Evolutionary conservation across 192 early-diverging fungal species (phyloP), one percentile per base, ranked within the genome.

Genomic region (Pecoramyces ruminantium): DNA sequence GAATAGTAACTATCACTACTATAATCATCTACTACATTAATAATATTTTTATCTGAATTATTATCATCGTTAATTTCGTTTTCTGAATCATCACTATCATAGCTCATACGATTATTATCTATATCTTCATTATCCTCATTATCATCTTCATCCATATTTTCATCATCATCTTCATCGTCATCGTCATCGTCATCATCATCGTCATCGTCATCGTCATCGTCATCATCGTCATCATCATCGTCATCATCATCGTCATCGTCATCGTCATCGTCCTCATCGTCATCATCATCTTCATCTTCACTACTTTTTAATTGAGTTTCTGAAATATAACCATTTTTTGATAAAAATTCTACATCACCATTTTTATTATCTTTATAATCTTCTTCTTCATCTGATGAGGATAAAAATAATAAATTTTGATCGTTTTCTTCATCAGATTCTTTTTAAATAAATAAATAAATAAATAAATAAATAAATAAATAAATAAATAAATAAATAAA

Each of bases 171-270:
- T 30, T 86, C 82, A 67, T 82, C 83, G 16, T 83, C 86, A 58
- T 84, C 79, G 2, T 84, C 81, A 12, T 84, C 30, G 29, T 81
- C 84, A 34, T 81, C 79, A n/a, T 34, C 30, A 6, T 34, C 30
- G 11, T 34, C 30, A 3, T 34, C 30, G 3, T 34, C 30, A 34
- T 34, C 11, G 4, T 34, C 30, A 34, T 34, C 83, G 30, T 90
- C 90, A 18, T 85, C 86, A 34, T 91, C 89, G 16, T 86, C 89
- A 58, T 88, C 87, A 29, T 86, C 82, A 29, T 89, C 88, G 4
- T 86, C 83, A 38, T 85, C 85, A 39, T 85, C 81, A 29, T 82
- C 84, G 40, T 81, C 86, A 80, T 81, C 84, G 0, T 77, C 83
- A 83, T 80, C 78, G 81, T 83, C 29, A 83, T 85, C 82, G 67